Base-by-base conservation (phyloP, 2,329 filamentous ascomycete species). In the Aspergillus fischeri region DNA sequence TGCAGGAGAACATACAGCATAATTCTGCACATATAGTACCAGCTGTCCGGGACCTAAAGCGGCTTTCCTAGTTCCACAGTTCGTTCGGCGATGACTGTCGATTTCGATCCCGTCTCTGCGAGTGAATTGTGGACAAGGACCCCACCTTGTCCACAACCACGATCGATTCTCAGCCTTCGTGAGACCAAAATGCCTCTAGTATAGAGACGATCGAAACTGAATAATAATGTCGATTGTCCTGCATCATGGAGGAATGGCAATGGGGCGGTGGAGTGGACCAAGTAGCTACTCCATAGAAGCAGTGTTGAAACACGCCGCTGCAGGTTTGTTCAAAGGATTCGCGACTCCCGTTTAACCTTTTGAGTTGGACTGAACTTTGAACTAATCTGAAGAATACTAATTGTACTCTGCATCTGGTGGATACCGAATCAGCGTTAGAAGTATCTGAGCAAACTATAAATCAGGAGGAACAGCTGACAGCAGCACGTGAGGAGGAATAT, bases 221-320 rank as follows among this genome's bases (percentile, higher is more conserved):
- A 27, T 27, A 29, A 29, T 29, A 29, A 17, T 25, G 44, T 14
- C 3, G 3, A 14, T 27, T 47, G 17, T 25, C 44, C 27, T 47
- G 21, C 41, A 21, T 21, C 20, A 44, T 20, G 41, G n/a, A 11
- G 52, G 51, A 32, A 48, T 27, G 42, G 20, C 38, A 47, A 54
- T 41, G 52, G 52, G 45, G 52, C 28, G 21, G 52, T 49, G 52
- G 52, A 49, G 45, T 49, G 45, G n/a, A 42, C 45, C 42, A 45
- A 54, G 32, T 29, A 29, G 28, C 28, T 29, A 11, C 10, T 35
- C 32, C 11, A 14, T 14, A 35, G 2, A 35, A 24, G 41, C 20
- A 49, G 52, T 5, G 11, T n/a, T 35, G 45, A 54, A 54, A 54
- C 52, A 41, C 52, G 29, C 44, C 52, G 48, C 44, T 24, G 44